Base-by-base conservation (phyloP, 176 grass and related monocot genomes). In the Tillandsia leiboldiana region DNA sequence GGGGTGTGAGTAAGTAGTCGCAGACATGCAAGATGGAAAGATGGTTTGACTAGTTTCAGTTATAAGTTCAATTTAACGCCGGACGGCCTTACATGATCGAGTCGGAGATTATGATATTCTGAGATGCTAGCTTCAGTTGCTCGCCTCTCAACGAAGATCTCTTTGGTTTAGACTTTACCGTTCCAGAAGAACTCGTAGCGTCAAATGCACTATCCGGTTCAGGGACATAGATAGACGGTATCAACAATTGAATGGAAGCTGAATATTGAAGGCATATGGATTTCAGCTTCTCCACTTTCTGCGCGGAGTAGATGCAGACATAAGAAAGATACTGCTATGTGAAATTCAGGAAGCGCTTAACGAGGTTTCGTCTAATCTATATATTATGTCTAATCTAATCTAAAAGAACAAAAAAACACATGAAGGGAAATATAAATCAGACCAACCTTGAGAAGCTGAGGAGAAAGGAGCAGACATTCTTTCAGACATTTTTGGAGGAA, bases 401-500 rank as follows among this genome's bases (percentile, higher is more conserved):
- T n/a, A 59, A 22, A 1, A 9, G 7, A 20, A 17, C 1, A 20
- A 58, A 50, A 24, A 2, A 12, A 27, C 2, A 11, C 63, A 66
- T 62, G 27, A 58, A 50, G 13, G 63, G 20, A 69, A 51, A 51
- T 28, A 71, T 22, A 29, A 74, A 72, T 58, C 50, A 48, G n/a
- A 73, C 78, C 53, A 1, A 90, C 95, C 90, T 86, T 82, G 23
- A 94, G 85, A 66, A 99, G 80, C 70, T 93, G 80, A 82, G 94
- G 90, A 17, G 86, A 84, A 84, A 99, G 88, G 22, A 99, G 75
- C 80, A 99, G 90, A 68, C 90, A 99, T 79, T 99, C 90, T 75
- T 99, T 99, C 74, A 99, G 87, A 79, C 95, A 99, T 79, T 99
- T 99, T 71, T 90, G 79, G 53, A 99, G 89, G 77, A 99, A 94